phyloP scores from a whole-genome alignment of 2,329 filamentous ascomycete genomes.

The Talaromyces sp. region DNA sequence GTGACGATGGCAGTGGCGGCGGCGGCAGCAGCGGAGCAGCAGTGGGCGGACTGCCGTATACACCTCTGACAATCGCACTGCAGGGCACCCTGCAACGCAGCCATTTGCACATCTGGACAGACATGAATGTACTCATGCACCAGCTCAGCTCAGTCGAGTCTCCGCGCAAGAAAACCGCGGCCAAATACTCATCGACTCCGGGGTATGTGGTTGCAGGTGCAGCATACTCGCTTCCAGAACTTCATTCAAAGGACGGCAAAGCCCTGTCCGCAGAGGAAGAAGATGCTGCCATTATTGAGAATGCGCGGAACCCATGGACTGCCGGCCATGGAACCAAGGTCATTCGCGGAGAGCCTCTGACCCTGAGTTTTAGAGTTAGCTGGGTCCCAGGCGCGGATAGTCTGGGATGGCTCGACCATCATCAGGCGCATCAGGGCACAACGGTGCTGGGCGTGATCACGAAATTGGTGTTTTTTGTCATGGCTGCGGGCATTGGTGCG shows the following conservation, averaged over 20 bases:
- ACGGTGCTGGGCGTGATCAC: conserved; percentile 20
- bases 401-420: conserved; percentile 29
- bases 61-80: conserved; percentile 81
- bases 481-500: conserved; percentile 31
- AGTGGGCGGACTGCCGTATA: conserved; percentile 36
- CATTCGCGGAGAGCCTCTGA: conserved; percentile 80
- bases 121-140: conserved; percentile 84
- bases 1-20: conserved; percentile 41
- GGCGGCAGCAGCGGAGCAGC: conserved; percentile 16
- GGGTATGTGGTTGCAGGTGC: conserved; percentile 82
- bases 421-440: not conserved
- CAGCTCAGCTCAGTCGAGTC: conserved; percentile 27
- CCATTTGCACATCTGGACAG: conserved; percentile 84
- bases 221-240: conserved; percentile 75
- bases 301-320: conserved; percentile 41
- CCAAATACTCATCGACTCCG: conserved; percentile 25
- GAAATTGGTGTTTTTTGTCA: conserved; percentile 27
- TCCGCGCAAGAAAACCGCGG: conserved; percentile 23
- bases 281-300: conserved; percentile 37
- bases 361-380: conserved; percentile 70
- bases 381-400: conserved; percentile 54
- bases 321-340: conserved; percentile 55
- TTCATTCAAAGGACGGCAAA: conserved; percentile 43
- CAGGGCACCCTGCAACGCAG: conserved; percentile 82
- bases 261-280: conserved; percentile 27